Percentiles rank a stretch among this genome's conserved stretches.
Conservation (phyloP, 2,329 filamentous ascomycete genomes). For the Colletotrichum scovillei region DNA sequence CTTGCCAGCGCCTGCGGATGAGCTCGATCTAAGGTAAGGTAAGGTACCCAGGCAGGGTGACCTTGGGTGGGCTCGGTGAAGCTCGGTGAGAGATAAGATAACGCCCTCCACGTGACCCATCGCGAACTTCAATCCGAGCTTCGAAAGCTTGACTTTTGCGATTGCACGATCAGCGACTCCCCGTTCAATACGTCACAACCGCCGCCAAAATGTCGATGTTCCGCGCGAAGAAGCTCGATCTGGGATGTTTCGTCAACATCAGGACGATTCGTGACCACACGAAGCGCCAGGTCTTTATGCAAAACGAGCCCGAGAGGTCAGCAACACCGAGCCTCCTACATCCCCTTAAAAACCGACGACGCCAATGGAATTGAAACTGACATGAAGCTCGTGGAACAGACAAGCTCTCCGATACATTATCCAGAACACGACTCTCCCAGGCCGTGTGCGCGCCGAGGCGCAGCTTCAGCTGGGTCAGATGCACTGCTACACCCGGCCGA, state of each 20-base stretch:
- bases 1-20: neutral
- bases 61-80: neutral
- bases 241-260: conserved; percentile 88
- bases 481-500: conserved; percentile 94
- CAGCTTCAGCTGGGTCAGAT: conserved; percentile 94
- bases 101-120: neutral
- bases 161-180: conserved; percentile 2
- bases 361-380: neutral
- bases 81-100: conserved; percentile 13
- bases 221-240: conserved; percentile 87
- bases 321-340: neutral
- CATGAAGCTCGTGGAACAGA: conserved; percentile 57
- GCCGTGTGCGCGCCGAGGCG: conserved; percentile 86
- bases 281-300: conserved; percentile 92
- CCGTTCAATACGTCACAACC: neutral
- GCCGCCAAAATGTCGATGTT: conserved; percentile 80
- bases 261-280: conserved; percentile 93
- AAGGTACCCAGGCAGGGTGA: too few relatives aligned
- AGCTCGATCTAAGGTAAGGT: neutral
- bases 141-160: conserved; percentile 6
- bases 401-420: conserved; percentile 95
- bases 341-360: neutral
- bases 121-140: conserved; percentile 12
- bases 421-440: conserved; percentile 88
- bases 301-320: conserved; percentile 89